Evolutionary conservation across 768 basidiomycete genomes (phyloP).

Genomic region (Amanita polypyramis): DNA sequence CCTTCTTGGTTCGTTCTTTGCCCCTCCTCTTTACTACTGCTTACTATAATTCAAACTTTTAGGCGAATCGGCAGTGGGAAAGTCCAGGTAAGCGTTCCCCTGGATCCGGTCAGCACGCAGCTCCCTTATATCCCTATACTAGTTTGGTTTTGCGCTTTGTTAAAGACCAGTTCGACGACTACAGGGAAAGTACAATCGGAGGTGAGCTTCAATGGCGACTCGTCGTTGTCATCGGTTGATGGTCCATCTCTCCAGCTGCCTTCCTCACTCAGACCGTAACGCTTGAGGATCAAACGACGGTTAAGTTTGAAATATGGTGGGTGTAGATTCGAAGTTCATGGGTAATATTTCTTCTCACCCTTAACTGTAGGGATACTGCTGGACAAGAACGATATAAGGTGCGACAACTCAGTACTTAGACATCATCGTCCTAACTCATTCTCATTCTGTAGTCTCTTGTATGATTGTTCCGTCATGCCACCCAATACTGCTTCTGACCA

Average conservation of each 20-base stretch:
- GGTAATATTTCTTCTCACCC: constrained; percentile 7
- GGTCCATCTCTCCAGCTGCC: constrained; percentile 49
- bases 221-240: constrained; percentile 13
- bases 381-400: constrained; percentile 94
- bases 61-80: constrained; percentile 98
- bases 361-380: constrained; percentile 71
- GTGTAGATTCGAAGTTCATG: constrained; percentile 13
- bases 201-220: constrained; percentile 30
- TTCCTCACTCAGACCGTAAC: constrained; percentile 98
- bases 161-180: constrained; percentile 93
- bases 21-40: constrained; percentile 3
- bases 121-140: constrained; percentile 19
- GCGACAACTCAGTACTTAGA: constrained; percentile 15
- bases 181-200: constrained; percentile 90
- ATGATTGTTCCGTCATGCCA: constrained; percentile 16
- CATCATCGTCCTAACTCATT: constrained; percentile 1
- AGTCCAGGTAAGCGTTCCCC: constrained; percentile 59
- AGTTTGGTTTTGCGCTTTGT: constrained; percentile 95
- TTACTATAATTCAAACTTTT: constrained; percentile 10
- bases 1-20: constrained; percentile 62
- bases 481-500: constrained; percentile 7
- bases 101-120: constrained; percentile 14
- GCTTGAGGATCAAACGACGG: constrained; percentile 77
- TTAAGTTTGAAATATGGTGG: constrained; percentile 98
- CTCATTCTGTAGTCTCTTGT: constrained; percentile 24